Conservation (phyloP, 768 basidiomycete species). For the Calvatia gigantea region DNA sequence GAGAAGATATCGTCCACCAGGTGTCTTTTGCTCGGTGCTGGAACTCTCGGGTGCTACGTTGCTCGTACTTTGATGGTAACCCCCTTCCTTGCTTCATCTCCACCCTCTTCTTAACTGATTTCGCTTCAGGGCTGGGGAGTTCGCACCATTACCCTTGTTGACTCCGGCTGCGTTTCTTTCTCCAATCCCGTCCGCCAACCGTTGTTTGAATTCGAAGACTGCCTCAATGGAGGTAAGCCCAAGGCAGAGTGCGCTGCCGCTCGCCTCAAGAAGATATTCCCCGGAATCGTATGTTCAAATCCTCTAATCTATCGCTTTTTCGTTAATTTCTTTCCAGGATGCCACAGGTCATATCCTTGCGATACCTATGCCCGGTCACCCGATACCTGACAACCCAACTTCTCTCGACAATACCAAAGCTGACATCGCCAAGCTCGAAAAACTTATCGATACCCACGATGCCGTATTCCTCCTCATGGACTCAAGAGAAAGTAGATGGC, state of each 20-base stretch:
- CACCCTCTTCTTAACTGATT: neutral
- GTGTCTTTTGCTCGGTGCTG: constrained; percentile 89
- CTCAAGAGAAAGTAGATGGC: constrained; percentile 95
- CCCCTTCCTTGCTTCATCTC: neutral
- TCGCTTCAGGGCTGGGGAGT: constrained; percentile 89
- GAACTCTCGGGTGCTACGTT: constrained; percentile 96
- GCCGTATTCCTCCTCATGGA: constrained; percentile 95
- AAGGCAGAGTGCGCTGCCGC: constrained; percentile 92
- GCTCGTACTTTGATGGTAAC: constrained; percentile 85
- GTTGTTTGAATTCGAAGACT: constrained; percentile 93
- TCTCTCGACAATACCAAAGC: constrained; percentile 53
- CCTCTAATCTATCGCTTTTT: neutral
- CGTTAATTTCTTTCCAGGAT: constrained; percentile 47
- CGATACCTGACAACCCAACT: constrained; percentile 54
- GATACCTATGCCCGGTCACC: constrained; percentile 98
- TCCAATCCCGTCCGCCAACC: constrained; percentile 98
- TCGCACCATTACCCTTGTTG: constrained; percentile 87
- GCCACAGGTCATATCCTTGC: constrained; percentile 74
- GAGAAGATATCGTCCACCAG: constrained; percentile 79
- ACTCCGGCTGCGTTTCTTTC: constrained; percentile 89
- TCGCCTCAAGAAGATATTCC: constrained; percentile 82
- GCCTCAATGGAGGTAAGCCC: constrained; percentile 86
- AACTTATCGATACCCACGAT: constrained; percentile 82
- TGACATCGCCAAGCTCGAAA: constrained; percentile 73
- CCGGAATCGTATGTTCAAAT: constrained; percentile 71